These are phyloP conservation scores for Massospora cicadina DNA, from an alignment of 371 early-diverging fungal genomes.

Conservation along the genomic window DNA sequence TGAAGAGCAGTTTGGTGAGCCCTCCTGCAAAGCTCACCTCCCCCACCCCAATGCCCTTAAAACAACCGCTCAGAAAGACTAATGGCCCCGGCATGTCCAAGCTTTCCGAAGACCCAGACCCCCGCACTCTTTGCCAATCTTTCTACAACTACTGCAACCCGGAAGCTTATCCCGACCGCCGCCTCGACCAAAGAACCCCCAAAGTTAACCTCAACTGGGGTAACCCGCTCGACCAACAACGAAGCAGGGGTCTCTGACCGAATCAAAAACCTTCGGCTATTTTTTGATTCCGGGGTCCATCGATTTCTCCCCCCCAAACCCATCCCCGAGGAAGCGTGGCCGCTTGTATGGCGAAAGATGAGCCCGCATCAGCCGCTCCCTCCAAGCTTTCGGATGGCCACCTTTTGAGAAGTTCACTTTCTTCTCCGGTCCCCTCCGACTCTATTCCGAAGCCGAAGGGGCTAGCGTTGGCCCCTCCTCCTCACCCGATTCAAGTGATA, in stretches of 20 bases:
- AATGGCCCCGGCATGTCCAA: background rate
- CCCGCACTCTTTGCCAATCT: background rate
- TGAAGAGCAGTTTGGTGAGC: background rate
- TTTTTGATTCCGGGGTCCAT: background rate
- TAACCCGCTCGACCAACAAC: background rate
- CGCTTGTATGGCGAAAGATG: too few relatives aligned
- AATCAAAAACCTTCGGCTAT: background rate
- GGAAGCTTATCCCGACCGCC: background rate
- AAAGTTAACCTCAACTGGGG: too few relatives aligned
- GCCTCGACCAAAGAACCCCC: too few relatives aligned
- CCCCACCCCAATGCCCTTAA: background rate
- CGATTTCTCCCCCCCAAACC: background rate
- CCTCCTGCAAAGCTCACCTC: background rate
- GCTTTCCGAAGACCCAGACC: background rate
- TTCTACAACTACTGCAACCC: background rate
- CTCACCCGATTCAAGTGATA: background rate
- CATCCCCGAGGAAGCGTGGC: background rate
- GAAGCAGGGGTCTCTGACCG: background rate
- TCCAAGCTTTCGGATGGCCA: background rate
- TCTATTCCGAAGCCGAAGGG: background rate
- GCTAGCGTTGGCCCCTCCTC: background rate
- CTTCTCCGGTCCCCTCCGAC: background rate
- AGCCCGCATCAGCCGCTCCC: too few relatives aligned
- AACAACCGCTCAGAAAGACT: background rate
- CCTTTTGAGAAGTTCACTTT: background rate